phyloP scores from a whole-genome alignment of 352 stramenopile species.

The Phytopythium boreale region DNA sequence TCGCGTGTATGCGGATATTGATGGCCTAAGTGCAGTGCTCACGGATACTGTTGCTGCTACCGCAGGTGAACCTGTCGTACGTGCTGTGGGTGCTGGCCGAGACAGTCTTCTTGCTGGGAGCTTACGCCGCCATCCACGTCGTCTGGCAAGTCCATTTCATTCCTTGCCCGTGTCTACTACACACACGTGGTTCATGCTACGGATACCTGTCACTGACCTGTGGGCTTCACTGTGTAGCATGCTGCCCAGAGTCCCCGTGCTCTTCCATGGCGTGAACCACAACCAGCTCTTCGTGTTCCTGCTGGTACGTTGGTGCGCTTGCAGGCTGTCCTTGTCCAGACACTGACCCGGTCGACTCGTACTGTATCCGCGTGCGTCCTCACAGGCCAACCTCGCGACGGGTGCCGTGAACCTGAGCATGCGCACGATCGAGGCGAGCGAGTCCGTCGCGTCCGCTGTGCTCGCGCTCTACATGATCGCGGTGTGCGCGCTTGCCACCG shows the following conservation, averaged over 20 bases:
- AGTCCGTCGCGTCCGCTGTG: conserved; percentile 33
- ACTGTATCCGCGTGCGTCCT: neutral
- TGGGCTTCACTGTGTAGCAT: conserved; percentile 31
- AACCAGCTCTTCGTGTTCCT: conserved; percentile 88
- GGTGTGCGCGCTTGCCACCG: conserved; percentile 48
- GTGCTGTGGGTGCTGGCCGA: conserved; percentile 75
- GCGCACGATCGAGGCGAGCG: conserved; percentile 68
- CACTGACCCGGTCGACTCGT: neutral
- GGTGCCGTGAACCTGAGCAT: conserved; percentile 78
- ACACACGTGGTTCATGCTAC: neutral
- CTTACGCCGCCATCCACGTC: conserved; percentile 59
- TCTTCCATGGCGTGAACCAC: conserved; percentile 72
- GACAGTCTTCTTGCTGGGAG: conserved; percentile 48
- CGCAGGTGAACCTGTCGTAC: conserved; percentile 74
- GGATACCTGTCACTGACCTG: neutral
- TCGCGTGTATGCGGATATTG: neutral
- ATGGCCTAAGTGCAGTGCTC: neutral
- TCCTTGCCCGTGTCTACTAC: neutral
- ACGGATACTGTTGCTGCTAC: neutral
- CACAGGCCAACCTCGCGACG: conserved; percentile 74
- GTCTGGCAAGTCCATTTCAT: conserved; percentile 34
- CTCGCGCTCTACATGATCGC: conserved; percentile 64
- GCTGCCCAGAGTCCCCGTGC: conserved; percentile 51
- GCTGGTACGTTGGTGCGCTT: conserved; percentile 30
- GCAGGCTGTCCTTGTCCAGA: neutral